Conservation (phyloP, 768 basidiomycete genomes). For the Gyrodon lividus region DNA sequence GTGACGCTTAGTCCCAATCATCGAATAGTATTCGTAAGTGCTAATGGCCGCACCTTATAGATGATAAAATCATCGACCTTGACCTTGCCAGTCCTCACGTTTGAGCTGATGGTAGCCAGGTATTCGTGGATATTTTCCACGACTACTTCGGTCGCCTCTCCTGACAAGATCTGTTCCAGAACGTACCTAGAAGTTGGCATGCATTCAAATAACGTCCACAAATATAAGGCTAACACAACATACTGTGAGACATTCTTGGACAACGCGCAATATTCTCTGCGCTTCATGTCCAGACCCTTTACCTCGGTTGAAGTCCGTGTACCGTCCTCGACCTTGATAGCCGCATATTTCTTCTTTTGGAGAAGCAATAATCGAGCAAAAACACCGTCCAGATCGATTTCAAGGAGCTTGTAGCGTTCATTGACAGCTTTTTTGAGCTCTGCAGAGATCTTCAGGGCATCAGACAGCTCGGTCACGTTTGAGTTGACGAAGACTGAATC, state of each 20-base stretch:
- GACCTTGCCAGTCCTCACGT: conserved; percentile 73
- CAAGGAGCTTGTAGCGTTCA: conserved; percentile 90
- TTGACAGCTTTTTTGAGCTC: conserved; percentile 97
- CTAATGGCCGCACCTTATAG: conserved; percentile 65
- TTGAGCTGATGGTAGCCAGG: conserved; percentile 69
- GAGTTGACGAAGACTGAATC: conserved; percentile 99
- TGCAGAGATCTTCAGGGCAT: conserved; percentile 88
- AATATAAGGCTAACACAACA: conserved; percentile 29
- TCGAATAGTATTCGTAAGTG: neutral
- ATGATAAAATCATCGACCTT: conserved; percentile 94
- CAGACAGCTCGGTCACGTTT: conserved; percentile 81
- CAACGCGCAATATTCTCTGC: conserved; percentile 88
- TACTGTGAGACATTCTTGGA: conserved; percentile 94
- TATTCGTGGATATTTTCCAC: conserved; percentile 94
- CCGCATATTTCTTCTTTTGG: conserved; percentile 99
- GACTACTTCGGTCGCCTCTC: conserved; percentile 84
- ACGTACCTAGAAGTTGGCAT: conserved; percentile 61
- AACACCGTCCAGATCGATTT: conserved; percentile 93
- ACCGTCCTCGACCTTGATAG: conserved; percentile 89
- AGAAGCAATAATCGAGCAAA: conserved; percentile 90
- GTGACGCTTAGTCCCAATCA: neutral
- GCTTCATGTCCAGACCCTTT: conserved; percentile 99
- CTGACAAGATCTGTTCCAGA: conserved; percentile 86
- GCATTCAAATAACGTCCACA: conserved; percentile 1
- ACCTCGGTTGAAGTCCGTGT: conserved; percentile 78